These are phyloP conservation scores for Starmera stellimalicola DNA, from an alignment of 1,139 yeast species.

Conservation along the genomic window DNA sequence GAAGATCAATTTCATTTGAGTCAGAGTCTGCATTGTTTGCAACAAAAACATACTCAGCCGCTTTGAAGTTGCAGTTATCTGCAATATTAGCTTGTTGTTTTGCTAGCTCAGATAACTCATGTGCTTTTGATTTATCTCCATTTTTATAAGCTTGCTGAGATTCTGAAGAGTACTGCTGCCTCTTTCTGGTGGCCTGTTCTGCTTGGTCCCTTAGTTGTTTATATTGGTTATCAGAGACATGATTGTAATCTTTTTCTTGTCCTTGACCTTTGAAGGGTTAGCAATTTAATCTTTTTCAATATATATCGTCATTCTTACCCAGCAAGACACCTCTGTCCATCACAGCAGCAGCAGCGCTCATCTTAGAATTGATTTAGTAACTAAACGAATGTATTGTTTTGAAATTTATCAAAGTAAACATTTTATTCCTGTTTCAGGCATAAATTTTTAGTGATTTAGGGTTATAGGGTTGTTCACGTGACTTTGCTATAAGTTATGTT, in stretches of 20 bases:
- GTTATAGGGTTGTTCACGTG: too few species aligned
- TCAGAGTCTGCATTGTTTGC: constrained; percentile 84
- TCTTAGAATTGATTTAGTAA: neutral
- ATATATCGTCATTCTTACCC: too few species aligned
- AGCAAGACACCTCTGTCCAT: constrained; percentile 16
- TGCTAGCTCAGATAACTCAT: constrained; percentile 60
- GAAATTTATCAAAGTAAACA: too few species aligned
- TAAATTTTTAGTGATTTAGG: too few species aligned
- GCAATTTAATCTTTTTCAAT: too few species aligned
- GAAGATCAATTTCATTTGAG: constrained; percentile 82
- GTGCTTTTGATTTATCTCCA: constrained; percentile 70
- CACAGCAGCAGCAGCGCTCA: constrained; percentile 7
- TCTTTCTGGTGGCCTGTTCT: constrained; percentile 49
- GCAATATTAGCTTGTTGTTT: constrained; percentile 52
- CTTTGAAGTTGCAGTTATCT: constrained; percentile 62
- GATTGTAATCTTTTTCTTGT: constrained; percentile 52
- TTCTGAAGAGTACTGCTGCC: constrained; percentile 46
- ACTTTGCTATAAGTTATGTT: too few species aligned
- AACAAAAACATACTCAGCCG: constrained; percentile 84
- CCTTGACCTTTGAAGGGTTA: too few species aligned
- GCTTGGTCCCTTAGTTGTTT: constrained; percentile 60
- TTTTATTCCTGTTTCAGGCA: too few species aligned
- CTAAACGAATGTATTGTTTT: neutral
- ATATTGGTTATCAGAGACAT: constrained; percentile 61
- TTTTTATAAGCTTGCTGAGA: constrained; percentile 69